phyloP scores from a whole-genome alignment of 75 land plant genomes.

The Gnetum montanum region DNA sequence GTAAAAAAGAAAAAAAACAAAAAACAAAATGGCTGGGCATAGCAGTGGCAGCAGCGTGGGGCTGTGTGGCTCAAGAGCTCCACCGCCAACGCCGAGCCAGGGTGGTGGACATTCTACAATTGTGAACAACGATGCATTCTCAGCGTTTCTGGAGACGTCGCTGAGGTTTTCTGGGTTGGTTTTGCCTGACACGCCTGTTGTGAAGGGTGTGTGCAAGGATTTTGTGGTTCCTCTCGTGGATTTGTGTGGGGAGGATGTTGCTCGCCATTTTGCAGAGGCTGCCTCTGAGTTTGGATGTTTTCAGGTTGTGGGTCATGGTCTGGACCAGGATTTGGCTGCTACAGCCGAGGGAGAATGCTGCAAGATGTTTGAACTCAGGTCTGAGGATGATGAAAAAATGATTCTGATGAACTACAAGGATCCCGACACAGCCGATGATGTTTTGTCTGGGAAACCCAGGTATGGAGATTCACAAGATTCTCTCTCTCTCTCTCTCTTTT shows the following conservation, averaged over 20 bases:
- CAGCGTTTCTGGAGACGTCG: neutral
- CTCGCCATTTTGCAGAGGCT: neutral
- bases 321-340: neutral
- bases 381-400: neutral
- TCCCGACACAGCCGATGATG: no score
- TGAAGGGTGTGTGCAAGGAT: neutral
- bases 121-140: neutral
- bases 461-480: no score
- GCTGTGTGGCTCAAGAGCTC: neutral
- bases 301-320: neutral
- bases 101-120: neutral
- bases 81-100: neutral
- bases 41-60: neutral
- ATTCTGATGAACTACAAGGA: no score
- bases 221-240: neutral
- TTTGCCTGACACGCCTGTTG: neutral
- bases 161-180: neutral
- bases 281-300: neutral
- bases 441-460: no score
- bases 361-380: neutral
- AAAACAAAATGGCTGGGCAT: no score
- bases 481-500: no score
- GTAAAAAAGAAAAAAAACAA: no score
- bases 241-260: neutral
- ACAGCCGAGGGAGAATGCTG: neutral